Conservation (phyloP, 2,329 filamentous ascomycete species). For the Fusarium dimerum region DNA sequence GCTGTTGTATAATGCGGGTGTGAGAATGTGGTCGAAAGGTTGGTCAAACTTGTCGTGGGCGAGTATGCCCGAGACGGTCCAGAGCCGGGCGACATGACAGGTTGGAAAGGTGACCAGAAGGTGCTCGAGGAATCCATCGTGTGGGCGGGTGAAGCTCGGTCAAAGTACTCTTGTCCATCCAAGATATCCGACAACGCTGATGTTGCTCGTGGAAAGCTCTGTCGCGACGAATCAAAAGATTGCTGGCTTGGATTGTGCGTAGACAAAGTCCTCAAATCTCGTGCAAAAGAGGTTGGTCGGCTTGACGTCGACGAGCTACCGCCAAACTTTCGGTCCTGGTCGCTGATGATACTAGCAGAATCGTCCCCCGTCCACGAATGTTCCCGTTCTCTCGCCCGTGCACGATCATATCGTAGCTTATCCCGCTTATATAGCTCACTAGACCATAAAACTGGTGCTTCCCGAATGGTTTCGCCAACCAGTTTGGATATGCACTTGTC, state of each 20-base stretch:
- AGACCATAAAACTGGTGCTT: conserved; percentile 88
- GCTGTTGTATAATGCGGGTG: conserved; percentile 43
- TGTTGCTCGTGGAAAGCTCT: conserved; percentile 58
- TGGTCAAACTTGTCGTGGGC: conserved; percentile 62
- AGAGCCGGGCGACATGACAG: conserved; percentile 64
- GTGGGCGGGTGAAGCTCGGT: conserved; percentile 66
- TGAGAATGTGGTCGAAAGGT: conserved; percentile 53
- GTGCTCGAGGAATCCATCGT: conserved; percentile 76
- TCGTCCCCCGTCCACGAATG: conserved; percentile 51
- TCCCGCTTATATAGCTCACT: conserved; percentile 86
- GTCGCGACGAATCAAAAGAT: conserved; percentile 69
- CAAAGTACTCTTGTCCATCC: conserved; percentile 71
- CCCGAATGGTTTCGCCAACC: conserved; percentile 79
- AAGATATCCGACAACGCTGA: conserved; percentile 64
- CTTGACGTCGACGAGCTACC: conserved; percentile 36
- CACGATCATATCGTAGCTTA: conserved; percentile 59
- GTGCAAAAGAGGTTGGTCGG: conserved; percentile 53
- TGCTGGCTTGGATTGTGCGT: conserved; percentile 67
- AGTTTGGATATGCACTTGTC: conserved; percentile 83
- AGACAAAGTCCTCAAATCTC: conserved; percentile 59
- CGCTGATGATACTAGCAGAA: conserved; percentile 54
- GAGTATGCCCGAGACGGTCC: conserved; percentile 60
- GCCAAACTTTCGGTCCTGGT: conserved; percentile 52
- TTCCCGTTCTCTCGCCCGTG: conserved; percentile 46
- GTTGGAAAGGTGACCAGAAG: conserved; percentile 88